phyloP scores from a whole-genome alignment of 352 stramenopile species.

The Pythium phragmiticola region DNA sequence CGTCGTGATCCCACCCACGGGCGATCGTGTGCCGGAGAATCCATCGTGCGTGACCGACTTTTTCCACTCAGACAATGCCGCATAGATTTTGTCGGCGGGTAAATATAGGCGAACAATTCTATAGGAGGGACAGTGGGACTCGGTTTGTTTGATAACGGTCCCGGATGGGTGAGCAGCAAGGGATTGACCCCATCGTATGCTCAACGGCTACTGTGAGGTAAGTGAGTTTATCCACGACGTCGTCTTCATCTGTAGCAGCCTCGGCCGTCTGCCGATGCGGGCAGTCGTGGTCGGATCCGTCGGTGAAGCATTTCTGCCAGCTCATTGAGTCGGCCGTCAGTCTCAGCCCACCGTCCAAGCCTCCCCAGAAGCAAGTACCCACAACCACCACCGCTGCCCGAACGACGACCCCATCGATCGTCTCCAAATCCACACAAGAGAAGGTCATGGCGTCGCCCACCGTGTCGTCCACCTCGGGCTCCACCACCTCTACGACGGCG shows the following conservation, averaged over 20 bases:
- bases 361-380: conserved; percentile 1
- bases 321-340: conserved; percentile 37
- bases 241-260: not conserved
- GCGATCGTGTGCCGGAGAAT: conserved; percentile 48
- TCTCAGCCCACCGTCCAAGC: not conserved
- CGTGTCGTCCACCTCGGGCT: not conserved
- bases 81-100: not conserved
- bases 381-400: not conserved
- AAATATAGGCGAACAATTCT: conserved; percentile 22
- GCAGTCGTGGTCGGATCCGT: conserved; percentile 60
- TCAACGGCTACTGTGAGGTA: too few relatives aligned
- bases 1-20: conserved; percentile 56
- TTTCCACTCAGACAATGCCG: conserved; percentile 26
- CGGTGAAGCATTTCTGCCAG: conserved; percentile 67
- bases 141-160: too few relatives aligned
- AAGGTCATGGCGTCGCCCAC: not conserved
- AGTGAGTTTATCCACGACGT: conserved; percentile 1
- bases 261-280: conserved; percentile 46
- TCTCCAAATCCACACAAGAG: not conserved
- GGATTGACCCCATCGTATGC: too few relatives aligned
- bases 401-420: not conserved
- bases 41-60: conserved; percentile 46
- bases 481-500: not conserved
- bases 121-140: too few relatives aligned
- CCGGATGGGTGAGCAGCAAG: too few relatives aligned